These are phyloP conservation scores for Bocquillonia castaneifolia DNA, from an alignment of 441 rosid species.

Conservation along the genomic window DNA sequence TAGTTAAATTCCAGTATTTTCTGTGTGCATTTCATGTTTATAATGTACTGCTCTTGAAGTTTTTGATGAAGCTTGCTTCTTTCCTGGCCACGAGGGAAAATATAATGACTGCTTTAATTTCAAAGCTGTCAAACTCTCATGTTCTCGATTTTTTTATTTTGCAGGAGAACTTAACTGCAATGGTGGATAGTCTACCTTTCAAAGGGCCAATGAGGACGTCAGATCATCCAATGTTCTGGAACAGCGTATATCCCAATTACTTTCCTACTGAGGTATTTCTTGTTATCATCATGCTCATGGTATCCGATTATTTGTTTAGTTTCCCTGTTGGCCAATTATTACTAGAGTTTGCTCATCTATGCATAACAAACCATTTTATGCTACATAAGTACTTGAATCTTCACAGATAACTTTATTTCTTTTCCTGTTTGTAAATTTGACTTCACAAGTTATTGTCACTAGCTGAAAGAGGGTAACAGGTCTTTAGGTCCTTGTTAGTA, in stretches of 20 bases:
- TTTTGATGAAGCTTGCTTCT: background rate
- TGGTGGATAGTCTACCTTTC: slow-evolving; percentile 34
- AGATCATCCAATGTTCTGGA: slow-evolving; percentile 50
- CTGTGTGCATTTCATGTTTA: background rate
- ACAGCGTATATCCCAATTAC: slow-evolving; percentile 40
- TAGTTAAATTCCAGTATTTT: slow-evolving; percentile 8
- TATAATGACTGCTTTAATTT: background rate
- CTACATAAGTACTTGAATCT: no score
- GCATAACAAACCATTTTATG: no score
- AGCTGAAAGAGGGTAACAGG: no score
- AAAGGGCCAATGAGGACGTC: slow-evolving; percentile 45
- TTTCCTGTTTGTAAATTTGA: no score
- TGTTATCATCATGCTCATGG: slow-evolving; percentile 23
- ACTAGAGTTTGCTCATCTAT: no score
- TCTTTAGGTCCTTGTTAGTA: no score
- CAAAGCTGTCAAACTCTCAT: slow-evolving; percentile 5
- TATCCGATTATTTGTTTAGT: background rate
- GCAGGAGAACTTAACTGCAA: slow-evolving; percentile 46
- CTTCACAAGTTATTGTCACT: no score
- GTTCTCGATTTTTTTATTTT: slow-evolving; percentile 21
- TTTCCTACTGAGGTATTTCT: slow-evolving; percentile 46
- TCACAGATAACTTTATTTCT: no score
- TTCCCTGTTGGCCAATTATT: background rate
- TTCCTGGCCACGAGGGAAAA: background rate
- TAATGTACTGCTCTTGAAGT: background rate